A percentile compares a stretch with the other conserved stretches of the same genome.
These are phyloP conservation scores for Fusarium lateritium DNA, from an alignment of 2,329 filamentous ascomycete genomes.

Conservation along the genomic window DNA sequence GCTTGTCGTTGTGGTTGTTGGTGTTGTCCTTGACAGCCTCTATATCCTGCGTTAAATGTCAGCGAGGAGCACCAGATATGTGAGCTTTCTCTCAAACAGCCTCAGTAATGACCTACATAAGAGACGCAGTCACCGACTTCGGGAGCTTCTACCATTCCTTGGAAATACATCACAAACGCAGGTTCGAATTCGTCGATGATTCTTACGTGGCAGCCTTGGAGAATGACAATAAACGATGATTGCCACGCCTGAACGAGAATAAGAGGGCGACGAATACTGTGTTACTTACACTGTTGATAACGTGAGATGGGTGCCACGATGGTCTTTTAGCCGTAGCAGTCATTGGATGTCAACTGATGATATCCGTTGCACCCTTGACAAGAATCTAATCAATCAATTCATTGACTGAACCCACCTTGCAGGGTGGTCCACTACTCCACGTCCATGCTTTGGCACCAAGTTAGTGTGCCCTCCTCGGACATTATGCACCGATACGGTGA, in stretches of 20 bases:
- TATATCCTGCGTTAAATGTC: no score
- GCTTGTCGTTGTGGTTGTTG: background rate
- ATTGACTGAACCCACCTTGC: no score
- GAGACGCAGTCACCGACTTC: no score
- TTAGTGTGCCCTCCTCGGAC: no score
- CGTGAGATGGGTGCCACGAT: background rate
- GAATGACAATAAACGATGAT: background rate
- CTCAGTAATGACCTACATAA: no score
- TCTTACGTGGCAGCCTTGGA: background rate
- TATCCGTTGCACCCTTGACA: background rate
- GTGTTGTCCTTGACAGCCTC: no score
- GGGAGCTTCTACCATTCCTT: no score
- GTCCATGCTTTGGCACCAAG: background rate
- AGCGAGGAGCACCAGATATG: no score
- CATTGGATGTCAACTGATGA: background rate
- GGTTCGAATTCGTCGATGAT: background rate
- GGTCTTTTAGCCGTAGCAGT: background rate
- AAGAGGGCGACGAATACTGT: background rate
- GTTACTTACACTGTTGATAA: background rate
- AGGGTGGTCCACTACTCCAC: no score
- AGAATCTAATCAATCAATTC: background rate
- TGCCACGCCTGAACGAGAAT: background rate
- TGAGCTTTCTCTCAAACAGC: no score
- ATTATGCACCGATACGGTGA: no score
- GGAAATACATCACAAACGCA: background rate